phyloP scores from a whole-genome alignment of 2,329 filamentous ascomycete genomes.

The Monilinia fructigena region DNA sequence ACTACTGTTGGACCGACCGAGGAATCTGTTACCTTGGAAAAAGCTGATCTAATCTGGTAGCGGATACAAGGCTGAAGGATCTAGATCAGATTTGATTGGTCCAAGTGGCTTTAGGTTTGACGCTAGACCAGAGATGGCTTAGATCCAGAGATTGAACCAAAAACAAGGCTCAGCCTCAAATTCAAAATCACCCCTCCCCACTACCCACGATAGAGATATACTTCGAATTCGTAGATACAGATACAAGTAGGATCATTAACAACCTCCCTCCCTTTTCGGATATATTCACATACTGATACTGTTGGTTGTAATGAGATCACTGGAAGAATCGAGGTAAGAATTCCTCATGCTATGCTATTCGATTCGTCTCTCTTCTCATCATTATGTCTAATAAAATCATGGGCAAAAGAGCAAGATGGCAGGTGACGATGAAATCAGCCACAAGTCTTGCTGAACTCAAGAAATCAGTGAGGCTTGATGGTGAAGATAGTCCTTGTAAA shows the following conservation, averaged over 20 bases:
- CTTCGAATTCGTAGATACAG: too few relatives aligned
- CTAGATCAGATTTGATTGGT: neutral
- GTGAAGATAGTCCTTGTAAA: constrained; percentile 61
- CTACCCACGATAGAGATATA: neutral
- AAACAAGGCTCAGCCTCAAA: constrained; percentile 6
- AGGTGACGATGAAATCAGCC: constrained; percentile 58
- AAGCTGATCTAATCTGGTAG: neutral
- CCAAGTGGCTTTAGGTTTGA: neutral
- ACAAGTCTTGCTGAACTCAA: constrained; percentile 60
- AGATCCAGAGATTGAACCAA: neutral
- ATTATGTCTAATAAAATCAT: constrained; percentile 21
- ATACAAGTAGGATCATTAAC: neutral
- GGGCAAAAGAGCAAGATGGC: constrained; percentile 62
- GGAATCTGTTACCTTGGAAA: too few relatives aligned
- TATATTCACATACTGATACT: neutral
- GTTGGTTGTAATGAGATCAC: constrained; percentile 51
- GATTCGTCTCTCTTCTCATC: constrained; percentile 16
- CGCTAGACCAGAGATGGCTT: neutral
- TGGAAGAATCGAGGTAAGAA: constrained; percentile 53
- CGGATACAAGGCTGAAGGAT: neutral
- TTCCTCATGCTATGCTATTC: neutral
- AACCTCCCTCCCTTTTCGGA: constrained; percentile 12
- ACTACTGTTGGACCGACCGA: too few relatives aligned
- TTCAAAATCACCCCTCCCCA: neutral
- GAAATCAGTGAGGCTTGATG: constrained; percentile 61